These are phyloP conservation scores for Mycena albidolilacea DNA, from an alignment of 768 basidiomycete species.

Conservation along the genomic window DNA sequence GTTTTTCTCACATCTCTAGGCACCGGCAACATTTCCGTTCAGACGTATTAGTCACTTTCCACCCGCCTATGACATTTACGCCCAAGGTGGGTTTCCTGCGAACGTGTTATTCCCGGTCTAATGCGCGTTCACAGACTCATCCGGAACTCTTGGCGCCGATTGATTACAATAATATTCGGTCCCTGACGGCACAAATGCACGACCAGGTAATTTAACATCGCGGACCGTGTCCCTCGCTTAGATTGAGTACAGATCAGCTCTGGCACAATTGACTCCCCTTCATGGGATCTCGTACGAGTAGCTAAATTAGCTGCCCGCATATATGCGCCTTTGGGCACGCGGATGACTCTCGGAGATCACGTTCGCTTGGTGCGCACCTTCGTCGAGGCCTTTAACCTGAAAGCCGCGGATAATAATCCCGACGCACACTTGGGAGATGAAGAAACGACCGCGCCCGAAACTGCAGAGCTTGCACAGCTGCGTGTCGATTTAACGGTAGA, in stretches of 20 bases:
- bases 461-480: slow-evolving; percentile 51
- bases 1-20: slow-evolving; percentile 54
- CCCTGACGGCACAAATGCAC: slow-evolving; percentile 73
- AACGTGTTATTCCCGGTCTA: slow-evolving; percentile 17
- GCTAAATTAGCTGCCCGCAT: slow-evolving; percentile 85
- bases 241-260: slow-evolving; percentile 66
- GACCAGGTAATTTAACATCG: slow-evolving; percentile 47
- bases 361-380: slow-evolving; percentile 84
- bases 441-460: slow-evolving; percentile 44
- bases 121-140: slow-evolving; percentile 63
- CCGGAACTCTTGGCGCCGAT: slow-evolving; percentile 81
- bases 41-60: slow-evolving; percentile 89
- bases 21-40: slow-evolving; percentile 91
- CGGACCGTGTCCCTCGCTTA: neutral
- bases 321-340: slow-evolving; percentile 91
- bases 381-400: slow-evolving; percentile 75
- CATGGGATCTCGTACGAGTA: slow-evolving; percentile 83
- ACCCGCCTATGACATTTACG: slow-evolving; percentile 75
- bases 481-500: slow-evolving; percentile 74
- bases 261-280: slow-evolving; percentile 88
- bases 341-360: slow-evolving; percentile 88
- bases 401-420: slow-evolving; percentile 53
- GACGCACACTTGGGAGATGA: slow-evolving; percentile 42
- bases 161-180: slow-evolving; percentile 71
- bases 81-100: slow-evolving; percentile 63